phyloP scores from a whole-genome alignment of 768 basidiomycete species.

The Chalciporus piperatus region DNA sequence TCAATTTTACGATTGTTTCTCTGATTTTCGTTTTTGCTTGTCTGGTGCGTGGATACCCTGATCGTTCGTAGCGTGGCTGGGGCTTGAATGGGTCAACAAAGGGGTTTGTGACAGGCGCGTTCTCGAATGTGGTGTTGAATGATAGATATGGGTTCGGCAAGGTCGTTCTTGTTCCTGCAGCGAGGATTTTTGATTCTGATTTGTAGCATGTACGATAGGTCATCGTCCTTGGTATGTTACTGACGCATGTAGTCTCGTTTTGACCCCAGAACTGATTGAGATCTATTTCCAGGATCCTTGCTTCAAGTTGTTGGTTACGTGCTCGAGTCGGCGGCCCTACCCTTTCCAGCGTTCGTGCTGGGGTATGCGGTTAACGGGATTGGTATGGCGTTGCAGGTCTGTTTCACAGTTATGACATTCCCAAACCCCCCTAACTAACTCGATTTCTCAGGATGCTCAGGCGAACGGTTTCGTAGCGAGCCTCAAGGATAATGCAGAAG shows the following conservation, averaged over 20 bases:
- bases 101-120: conserved; percentile 34
- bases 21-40: conserved; percentile 43
- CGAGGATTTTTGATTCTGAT: neutral
- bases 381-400: conserved; percentile 46
- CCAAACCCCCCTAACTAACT: neutral
- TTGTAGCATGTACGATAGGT: conserved; percentile 10
- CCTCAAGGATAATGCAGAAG: conserved; percentile 35
- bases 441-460: conserved; percentile 40
- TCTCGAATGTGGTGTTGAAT: conserved; percentile 29
- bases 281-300: conserved; percentile 20
- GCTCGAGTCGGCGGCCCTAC: conserved; percentile 40
- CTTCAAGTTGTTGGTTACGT: conserved; percentile 31
- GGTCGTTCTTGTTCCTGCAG: conserved; percentile 9
- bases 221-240: conserved; percentile 25
- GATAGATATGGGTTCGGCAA: conserved; percentile 35
- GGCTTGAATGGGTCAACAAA: conserved; percentile 7
- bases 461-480: conserved; percentile 45
- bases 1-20: conserved; percentile 40
- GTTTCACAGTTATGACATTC: neutral
- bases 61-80: neutral
- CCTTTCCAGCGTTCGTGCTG: conserved; percentile 44
- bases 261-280: neutral
- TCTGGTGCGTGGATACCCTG: conserved; percentile 24
- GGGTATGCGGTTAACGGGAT: conserved; percentile 44
- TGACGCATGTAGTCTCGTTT: neutral